Conservation (phyloP, 1,139 yeast genomes). For the Scheffersomyces lignicola region DNA sequence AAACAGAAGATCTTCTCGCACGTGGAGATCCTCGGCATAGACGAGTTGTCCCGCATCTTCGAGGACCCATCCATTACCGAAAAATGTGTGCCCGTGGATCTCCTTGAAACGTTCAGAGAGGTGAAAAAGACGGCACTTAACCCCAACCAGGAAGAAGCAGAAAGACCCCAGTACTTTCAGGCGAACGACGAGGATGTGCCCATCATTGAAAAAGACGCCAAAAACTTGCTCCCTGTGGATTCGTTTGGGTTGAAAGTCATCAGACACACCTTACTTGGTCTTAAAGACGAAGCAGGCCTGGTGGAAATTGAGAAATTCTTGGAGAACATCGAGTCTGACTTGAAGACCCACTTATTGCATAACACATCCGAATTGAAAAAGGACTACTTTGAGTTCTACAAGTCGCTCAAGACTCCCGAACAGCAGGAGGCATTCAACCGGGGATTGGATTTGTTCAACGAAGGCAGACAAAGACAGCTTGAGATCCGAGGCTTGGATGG, state of each 20-base stretch:
- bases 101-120: conserved; percentile 30
- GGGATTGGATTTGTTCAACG: conserved; percentile 67
- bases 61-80: conserved; percentile 23
- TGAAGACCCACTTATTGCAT: conserved; percentile 25
- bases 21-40: conserved; percentile 68
- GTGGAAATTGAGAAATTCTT: conserved; percentile 33
- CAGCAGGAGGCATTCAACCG: conserved; percentile 60
- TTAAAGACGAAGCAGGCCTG: conserved; percentile 37
- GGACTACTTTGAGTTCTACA: conserved; percentile 68
- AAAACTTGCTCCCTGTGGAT: conserved; percentile 64
- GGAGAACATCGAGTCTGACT: conserved; percentile 33
- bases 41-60: conserved; percentile 50
- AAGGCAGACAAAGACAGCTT: conserved; percentile 69
- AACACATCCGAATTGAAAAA: conserved; percentile 36
- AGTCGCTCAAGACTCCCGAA: conserved; percentile 47
- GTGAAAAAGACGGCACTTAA: conserved; percentile 15
- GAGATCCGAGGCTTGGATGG: conserved; percentile 83
- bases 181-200: conserved; percentile 26
- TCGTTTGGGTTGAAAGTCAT: conserved; percentile 81
- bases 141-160: conserved; percentile 14
- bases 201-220: conserved; percentile 52
- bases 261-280: conserved; percentile 74
- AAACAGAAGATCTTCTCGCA: conserved; percentile 51
- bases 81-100: conserved; percentile 36
- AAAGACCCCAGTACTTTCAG: conserved; percentile 27